Evolutionary conservation across 192 early-diverging fungal species (phyloP), one percentile per base, ranked within the genome.

Genomic region (Umbelopsis sp.): DNA sequence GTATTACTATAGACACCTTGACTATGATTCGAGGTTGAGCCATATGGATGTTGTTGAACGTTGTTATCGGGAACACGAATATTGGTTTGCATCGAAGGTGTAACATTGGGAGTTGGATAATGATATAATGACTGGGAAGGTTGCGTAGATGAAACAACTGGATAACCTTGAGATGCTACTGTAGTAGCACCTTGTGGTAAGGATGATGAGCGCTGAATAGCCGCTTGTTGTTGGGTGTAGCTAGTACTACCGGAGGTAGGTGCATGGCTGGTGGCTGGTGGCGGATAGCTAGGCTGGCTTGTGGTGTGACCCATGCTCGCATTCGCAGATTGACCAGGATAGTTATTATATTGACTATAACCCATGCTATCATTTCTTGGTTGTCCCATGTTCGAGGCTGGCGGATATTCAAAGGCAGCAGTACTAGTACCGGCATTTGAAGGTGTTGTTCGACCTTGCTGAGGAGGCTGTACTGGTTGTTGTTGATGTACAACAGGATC

Each of bases 91-190:
- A 52, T 51, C 29, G 49, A 36, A 14, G 47, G 38, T 25, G 68
- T 49, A 24, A 32, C 68, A 50, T 45, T 70, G 68, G 68, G 68
- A 41, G 68, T 70, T 17, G 68, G 52, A n/a, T 70, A 70, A 38
- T 70, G 52, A 50, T 70, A 70, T 8, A 70, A 43, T 34, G 68
- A 70, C 26, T 70, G 68, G 32, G 68, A 70, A 38, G 45, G 26
- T 70, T 70, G 68, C 25, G 47, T 22, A 21, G 47, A 22, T 25
- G 68, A 49, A 31, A 36, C n/a, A 38, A 47, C 47, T 29, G 47
- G 49, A 44, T 50, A 53, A 12, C 29, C 26, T 32, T 52, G 49
- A 16, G 68, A 31, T 5, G 52, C 68, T 43, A 53, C 51, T 2
- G 34, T 34, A 16, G 34, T 51, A 29, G 68, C 68, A 22, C 68